Base-by-base conservation (phyloP, 2,329 filamentous ascomycete species). In the Shiraia sp. region DNA sequence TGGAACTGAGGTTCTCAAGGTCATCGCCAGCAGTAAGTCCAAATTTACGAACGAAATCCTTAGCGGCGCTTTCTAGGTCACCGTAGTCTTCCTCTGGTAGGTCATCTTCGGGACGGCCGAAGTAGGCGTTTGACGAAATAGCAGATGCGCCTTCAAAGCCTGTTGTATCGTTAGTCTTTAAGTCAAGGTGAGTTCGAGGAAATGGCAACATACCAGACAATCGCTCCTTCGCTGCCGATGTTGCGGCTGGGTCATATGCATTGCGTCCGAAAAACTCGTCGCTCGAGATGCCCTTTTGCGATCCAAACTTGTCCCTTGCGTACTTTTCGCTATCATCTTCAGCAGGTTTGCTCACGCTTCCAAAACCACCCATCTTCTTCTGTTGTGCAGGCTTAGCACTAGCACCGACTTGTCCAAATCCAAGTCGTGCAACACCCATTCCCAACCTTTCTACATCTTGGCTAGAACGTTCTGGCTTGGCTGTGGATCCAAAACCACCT, bases 241-340 rank as follows among this genome's bases (percentile, higher is more conserved):
- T 87, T 7, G 86, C 82, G 40, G 78, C 79, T 26, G 91, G 84
- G 66, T 99, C 91, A 71, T 85, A 97, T 40, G 81, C 75, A 38
- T 90, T 89, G 68, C 93, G 92, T 61, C 92, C 90, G 66, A 99
- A 99, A 79, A 95, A 99, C 68, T 99, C 93, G 69, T 99, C 93
- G 0, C 91, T 96, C 0, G 90, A 96, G 56, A 99, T 99, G 57
- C 88, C 88, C 77, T 97, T 97, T 70, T 99, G 93, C 30, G 72
- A 73, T 47, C 91, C 92, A 63, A 99, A 99, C 71, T 96, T 96
- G 63, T 81, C 76, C 60, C 88, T 87, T 5, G 91, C 90, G 65
- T 89, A 95, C 63, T 82, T 84, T 61, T 96, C 83, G 40, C 86
- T 85, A 43, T 96, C 90, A 33, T 83, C 80, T 77, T 59, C 64